Evolutionary conservation across 1,139 yeast genomes (phyloP).

Genomic region (Nakaseomyces sp.): DNA sequence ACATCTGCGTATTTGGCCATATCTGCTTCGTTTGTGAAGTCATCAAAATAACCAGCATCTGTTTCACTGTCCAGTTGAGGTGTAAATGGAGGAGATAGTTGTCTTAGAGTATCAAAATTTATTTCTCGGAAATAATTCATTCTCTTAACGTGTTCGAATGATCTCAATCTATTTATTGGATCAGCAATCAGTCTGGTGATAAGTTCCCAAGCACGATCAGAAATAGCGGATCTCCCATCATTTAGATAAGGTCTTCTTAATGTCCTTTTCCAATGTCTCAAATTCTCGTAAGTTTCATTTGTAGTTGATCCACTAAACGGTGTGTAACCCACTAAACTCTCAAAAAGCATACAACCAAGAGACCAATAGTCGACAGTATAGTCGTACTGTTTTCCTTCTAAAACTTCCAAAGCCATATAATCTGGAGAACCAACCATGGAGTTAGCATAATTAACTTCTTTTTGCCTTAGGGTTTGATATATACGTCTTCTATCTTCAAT

Average conservation of each 20-base stretch:
- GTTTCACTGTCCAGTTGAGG: conserved; percentile 95
- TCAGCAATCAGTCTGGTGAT: conserved; percentile 72
- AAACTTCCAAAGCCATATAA: conserved; percentile 96
- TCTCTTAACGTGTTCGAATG: conserved; percentile 69
- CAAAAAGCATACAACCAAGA: conserved; percentile 88
- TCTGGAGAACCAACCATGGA: conserved; percentile 98
- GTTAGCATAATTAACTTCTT: conserved; percentile 72
- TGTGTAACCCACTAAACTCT: conserved; percentile 89
- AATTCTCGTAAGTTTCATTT: conserved; percentile 89
- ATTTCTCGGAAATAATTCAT: conserved; percentile 80
- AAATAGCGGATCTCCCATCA: conserved; percentile 83
- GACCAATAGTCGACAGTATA: conserved; percentile 99
- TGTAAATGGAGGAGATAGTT: conserved; percentile 80
- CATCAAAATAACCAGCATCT: conserved; percentile 98
- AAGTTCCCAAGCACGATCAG: conserved; percentile 94
- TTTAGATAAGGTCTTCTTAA: conserved; percentile 85
- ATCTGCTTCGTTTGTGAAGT: conserved; percentile 90
- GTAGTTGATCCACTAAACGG: conserved; percentile 93
- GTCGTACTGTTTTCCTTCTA: conserved; percentile 88
- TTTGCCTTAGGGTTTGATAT: conserved; percentile 63
- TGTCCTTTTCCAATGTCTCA: conserved; percentile 87
- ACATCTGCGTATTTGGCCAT: conserved; percentile 98
- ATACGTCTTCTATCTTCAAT: conserved; percentile 79
- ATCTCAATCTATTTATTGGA: conserved; percentile 64
- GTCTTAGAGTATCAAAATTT: conserved; percentile 64